phyloP scores from a whole-genome alignment of 345 rosid genomes.

The Gossypium bickii region DNA sequence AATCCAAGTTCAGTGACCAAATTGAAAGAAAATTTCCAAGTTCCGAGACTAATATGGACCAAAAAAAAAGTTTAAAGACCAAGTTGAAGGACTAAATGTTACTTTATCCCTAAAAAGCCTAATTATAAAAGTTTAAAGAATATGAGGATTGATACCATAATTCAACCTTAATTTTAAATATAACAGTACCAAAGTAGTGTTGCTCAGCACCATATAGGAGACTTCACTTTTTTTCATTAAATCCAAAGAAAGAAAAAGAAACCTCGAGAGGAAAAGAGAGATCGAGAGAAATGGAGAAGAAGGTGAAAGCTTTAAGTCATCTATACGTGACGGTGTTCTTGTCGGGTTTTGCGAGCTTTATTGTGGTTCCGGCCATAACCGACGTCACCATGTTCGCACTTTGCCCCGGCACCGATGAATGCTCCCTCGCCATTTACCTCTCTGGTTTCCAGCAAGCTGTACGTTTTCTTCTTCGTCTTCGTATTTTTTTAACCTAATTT shows the following conservation, averaged over 20 bases:
- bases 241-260: background rate
- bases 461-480: background rate
- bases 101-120: no score
- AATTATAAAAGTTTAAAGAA: no score
- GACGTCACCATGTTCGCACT: slow-evolving; percentile 78
- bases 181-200: no score
- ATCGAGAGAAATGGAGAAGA: slow-evolving; percentile 23
- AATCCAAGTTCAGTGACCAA: no score
- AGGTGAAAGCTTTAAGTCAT: slow-evolving; percentile 38
- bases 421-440: slow-evolving; percentile 85
- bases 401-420: slow-evolving; percentile 62
- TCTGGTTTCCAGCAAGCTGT: slow-evolving; percentile 83
- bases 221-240: background rate
- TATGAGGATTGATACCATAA: no score
- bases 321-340: slow-evolving; percentile 57
- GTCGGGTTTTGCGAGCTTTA: slow-evolving; percentile 31
- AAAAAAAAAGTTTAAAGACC: no score
- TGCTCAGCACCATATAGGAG: no score
- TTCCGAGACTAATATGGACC: no score
- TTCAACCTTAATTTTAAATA: no score
- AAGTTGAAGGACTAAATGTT: no score
- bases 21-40: no score
- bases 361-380: slow-evolving; percentile 59
- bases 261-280: background rate
- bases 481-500: background rate